A percentile compares a stretch with the other conserved stretches of the same genome.
Evolutionary conservation across 1,284 basidiomycete species (phyloP).

Genomic region (Exobasidium cylindrosporum): DNA sequence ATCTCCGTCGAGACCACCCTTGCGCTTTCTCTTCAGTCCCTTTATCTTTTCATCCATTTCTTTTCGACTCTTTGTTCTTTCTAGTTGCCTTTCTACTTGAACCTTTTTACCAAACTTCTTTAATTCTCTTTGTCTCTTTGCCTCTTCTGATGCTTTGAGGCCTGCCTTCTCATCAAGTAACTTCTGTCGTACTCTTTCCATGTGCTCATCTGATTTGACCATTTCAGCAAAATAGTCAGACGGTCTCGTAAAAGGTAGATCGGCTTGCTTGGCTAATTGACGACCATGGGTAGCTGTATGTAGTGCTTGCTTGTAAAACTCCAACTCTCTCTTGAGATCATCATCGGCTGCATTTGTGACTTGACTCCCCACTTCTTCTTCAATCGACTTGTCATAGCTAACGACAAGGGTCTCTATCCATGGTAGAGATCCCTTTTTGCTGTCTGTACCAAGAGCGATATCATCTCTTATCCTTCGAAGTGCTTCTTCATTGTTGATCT

Average conservation of each 20-base stretch:
- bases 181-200: constrained; percentile 91
- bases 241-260: constrained; percentile 85
- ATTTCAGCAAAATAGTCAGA: constrained; percentile 97
- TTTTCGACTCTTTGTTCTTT: constrained; percentile 74
- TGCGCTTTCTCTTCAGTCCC: constrained; percentile 61
- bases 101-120: constrained; percentile 99
- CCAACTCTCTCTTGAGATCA: constrained; percentile 87
- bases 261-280: constrained; percentile 69
- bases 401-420: constrained; percentile 53
- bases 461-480: constrained; percentile 40
- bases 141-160: constrained; percentile 88
- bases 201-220: constrained; percentile 94
- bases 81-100: constrained; percentile 77
- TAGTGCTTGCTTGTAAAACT: constrained; percentile 94
- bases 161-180: constrained; percentile 82
- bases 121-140: constrained; percentile 84
- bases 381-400: constrained; percentile 30
- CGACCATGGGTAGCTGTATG: constrained; percentile 75
- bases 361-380: constrained; percentile 60
- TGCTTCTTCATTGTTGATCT: constrained; percentile 47
- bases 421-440: constrained; percentile 26
- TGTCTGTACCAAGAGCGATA: constrained; percentile 31
- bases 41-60: constrained; percentile 64
- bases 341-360: constrained; percentile 60
- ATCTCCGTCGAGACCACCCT: constrained; percentile 62